Evolutionary conservation across 768 basidiomycete genomes (phyloP), one percentile per base, ranked within the genome.

Genomic region (Tephrocybe sp.): DNA sequence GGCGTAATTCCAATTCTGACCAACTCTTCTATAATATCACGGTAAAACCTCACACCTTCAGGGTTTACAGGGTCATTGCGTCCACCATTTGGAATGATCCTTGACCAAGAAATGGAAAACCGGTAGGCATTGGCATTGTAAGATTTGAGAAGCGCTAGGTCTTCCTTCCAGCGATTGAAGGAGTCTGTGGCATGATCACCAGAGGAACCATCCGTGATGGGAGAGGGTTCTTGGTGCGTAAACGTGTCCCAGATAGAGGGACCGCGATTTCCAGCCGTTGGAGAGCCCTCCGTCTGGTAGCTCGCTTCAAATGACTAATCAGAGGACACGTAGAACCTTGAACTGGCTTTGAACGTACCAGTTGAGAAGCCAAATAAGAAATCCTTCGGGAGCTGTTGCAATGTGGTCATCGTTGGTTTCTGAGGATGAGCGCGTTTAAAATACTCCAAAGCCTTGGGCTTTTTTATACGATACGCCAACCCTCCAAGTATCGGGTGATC

Each of bases 171-270:
- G 47, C 75, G 73, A 42, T 73, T 74, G 67, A 82, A 84, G 3
- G 84, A 86, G 64, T 85, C 82, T 19, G 83, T 85, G 1, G 86
- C 86, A 40, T 75, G 71, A 55, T 87, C 84, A 2, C 84, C 85
- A 53, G 79, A 75, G 18, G 75, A 64, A 2, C 82, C 80, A 58
- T 88, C 87, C 23, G 73, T 69, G 23, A 83, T 85, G 27, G 56
- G 53, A 21, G 59, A 62, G 59, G 78, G 79, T 15, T 80, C 78
- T 22, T 64, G 63, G 46, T 79, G 74, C 22, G 81, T 77, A 63
- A 87, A 88, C 46, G 77, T 82, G 60, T 90, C 86, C 86, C 87
- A 89, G 54, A 88, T 79, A 19, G 82, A 82, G 47, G 78, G 79
- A 0, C 80, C 79, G 42, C 83, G 79, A n/a, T 76, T 76, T 41